Percentiles rank a stretch among this genome's conserved stretches.
phyloP scores from a whole-genome alignment of 352 stramenopile genomes.

The Pythium volutum region DNA sequence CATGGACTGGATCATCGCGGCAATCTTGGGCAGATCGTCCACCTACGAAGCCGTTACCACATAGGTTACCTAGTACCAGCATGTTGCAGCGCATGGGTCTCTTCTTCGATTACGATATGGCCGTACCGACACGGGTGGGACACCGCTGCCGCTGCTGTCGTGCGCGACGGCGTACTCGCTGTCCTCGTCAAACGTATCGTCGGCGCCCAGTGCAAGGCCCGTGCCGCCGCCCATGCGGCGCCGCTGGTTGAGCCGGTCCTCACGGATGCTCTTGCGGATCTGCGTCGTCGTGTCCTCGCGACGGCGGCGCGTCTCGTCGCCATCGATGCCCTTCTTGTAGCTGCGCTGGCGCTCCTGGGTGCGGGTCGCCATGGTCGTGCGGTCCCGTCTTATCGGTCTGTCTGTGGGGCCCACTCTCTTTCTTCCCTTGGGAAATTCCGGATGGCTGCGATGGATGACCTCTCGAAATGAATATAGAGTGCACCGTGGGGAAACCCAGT shows the following conservation, averaged over 20 bases:
- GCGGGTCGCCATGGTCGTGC: conserved; percentile 27
- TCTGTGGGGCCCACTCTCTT: not conserved
- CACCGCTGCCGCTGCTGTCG: conserved; percentile 1
- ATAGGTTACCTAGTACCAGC: too few species aligned
- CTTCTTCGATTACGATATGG: not conserved
- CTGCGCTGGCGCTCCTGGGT: conserved; percentile 70
- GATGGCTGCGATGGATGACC: conserved; percentile 12
- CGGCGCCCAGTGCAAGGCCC: conserved; percentile 4
- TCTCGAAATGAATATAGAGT: conserved; percentile 10
- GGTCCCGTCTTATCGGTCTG: not conserved
- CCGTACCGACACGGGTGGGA: conserved; percentile 21
- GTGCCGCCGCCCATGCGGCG: conserved; percentile 55
- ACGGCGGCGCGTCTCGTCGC: conserved; percentile 63
- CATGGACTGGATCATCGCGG: conserved; percentile 92
- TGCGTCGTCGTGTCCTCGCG: conserved; percentile 82
- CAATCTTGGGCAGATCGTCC: conserved; percentile 93
- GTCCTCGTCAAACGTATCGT: conserved; percentile 26
- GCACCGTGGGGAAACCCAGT: not conserved
- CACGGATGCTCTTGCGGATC: conserved; percentile 86
- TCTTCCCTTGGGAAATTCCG: not conserved
- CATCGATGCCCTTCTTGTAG: conserved; percentile 90
- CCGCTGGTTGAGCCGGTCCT: conserved; percentile 83
- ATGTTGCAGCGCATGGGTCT: not conserved
- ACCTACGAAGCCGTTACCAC: conserved; percentile 59
- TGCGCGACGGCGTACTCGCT: conserved; percentile 9